These are phyloP conservation scores for Immersiella caudata DNA, from an alignment of 495 filamentous ascomycete species.

Conservation along the genomic window DNA sequence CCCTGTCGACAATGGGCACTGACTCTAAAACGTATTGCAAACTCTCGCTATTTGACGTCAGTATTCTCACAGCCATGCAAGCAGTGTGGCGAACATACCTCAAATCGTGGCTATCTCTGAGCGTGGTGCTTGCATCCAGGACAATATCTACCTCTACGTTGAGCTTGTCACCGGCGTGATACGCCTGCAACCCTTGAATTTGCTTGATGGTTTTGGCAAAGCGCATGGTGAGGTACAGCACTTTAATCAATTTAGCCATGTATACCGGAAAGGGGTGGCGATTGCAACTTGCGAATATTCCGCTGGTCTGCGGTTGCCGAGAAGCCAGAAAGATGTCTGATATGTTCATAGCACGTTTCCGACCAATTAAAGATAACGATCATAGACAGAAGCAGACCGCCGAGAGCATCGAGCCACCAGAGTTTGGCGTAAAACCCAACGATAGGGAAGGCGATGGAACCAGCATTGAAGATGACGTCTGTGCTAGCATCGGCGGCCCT, in stretches of 20 bases:
- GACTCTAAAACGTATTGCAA: conserved; percentile 90
- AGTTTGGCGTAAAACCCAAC: conserved; percentile 74
- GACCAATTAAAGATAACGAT: conserved; percentile 90
- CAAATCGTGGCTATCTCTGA: conserved; percentile 87
- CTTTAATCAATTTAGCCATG: conserved; percentile 24
- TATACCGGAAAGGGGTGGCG: neutral
- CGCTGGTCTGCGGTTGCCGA: conserved; percentile 78
- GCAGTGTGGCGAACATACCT: conserved; percentile 43
- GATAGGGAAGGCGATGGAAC: conserved; percentile 84
- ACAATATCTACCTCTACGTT: conserved; percentile 79
- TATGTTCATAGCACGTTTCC: conserved; percentile 72
- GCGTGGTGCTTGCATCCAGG: conserved; percentile 72
- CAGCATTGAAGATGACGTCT: conserved; percentile 86
- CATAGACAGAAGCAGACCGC: conserved; percentile 76
- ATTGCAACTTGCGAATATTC: conserved; percentile 59
- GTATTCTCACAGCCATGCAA: neutral
- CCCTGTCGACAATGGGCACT: conserved; percentile 71
- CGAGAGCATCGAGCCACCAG: conserved; percentile 87
- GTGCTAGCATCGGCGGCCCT: conserved; percentile 40
- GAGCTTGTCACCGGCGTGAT: conserved; percentile 86
- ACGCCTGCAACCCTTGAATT: conserved; percentile 86
- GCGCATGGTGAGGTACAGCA: conserved; percentile 91
- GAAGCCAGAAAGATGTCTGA: conserved; percentile 79
- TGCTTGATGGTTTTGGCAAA: conserved; percentile 87
- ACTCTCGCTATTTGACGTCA: conserved; percentile 57